Conservation (phyloP, 1,284 basidiomycete genomes). For the Rhodotorula glutinis region DNA sequence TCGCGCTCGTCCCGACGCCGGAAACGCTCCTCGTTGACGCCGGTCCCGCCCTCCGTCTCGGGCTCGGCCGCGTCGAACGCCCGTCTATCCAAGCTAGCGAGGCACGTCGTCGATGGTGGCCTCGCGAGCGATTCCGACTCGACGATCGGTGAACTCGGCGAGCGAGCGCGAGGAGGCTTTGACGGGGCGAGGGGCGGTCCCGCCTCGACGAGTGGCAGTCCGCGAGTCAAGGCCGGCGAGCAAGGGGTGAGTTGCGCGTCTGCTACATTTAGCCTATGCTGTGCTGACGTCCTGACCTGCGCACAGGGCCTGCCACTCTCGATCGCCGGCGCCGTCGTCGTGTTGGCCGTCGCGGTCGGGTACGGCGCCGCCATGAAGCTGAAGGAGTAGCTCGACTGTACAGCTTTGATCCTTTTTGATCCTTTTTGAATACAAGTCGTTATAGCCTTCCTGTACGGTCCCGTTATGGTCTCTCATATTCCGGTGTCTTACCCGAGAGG, state of each 20-base stretch:
- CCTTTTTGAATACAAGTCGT: no score
- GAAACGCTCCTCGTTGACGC: slow-evolving; percentile 17
- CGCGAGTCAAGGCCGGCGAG: background rate
- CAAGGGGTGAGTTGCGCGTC: background rate
- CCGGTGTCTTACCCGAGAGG: no score
- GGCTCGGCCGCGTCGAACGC: background rate
- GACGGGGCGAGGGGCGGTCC: no score
- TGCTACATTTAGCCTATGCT: background rate
- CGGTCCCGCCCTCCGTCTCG: background rate
- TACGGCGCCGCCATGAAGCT: slow-evolving; percentile 43
- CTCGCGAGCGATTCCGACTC: slow-evolving; percentile 34
- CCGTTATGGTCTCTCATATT: no score
- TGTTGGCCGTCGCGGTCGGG: slow-evolving; percentile 46
- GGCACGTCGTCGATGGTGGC: background rate
- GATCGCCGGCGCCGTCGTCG: slow-evolving; percentile 44
- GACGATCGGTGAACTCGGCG: slow-evolving; percentile 22
- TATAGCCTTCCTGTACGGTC: no score
- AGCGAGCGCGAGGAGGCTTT: no score
- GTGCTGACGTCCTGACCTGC: background rate
- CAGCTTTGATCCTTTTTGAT: background rate
- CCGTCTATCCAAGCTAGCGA: background rate
- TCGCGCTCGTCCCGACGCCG: slow-evolving; percentile 11
- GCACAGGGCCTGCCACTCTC: slow-evolving; percentile 37
- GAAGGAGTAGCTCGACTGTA: slow-evolving; percentile 20
- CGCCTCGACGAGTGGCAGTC: no score